Evolutionary conservation across 169 alveolate species (phyloP), one percentile per base, ranked within the genome.

Genomic region (Cryptosporidium xiaoi): DNA sequence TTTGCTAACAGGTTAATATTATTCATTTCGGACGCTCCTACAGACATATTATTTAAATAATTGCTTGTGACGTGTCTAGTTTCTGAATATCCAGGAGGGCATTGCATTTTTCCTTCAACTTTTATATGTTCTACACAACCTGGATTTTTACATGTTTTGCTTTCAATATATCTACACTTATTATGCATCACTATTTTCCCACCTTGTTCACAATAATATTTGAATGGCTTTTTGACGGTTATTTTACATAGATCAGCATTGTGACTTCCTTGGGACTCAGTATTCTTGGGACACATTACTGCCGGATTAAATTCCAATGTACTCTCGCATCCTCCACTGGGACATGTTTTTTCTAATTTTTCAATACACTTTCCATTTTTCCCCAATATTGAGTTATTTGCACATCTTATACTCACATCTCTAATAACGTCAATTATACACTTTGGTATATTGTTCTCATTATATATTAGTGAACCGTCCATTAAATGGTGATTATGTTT

Each of bases 71-170:
- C 40, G 27, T 18, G 18, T 48, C 34, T 77, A 16, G 48, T 50
- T 27, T 77, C 87, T 15, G 87, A 77, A 53, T 77, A 77, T 16
- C 87, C 87, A n/a, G 87, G 87, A 20, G 87, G 87, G 24, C 87
- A 77, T 31, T 77, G 87, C 69, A 60, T 60, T 44, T 27, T 77
- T 44, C 87, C 87, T 29, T 77, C 77, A 36, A 56, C 29, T 3
- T 44, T 48, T 31, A 44, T 48, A 62, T 56, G 51, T 48, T 77
- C 87, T 13, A n/a, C 50, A 62, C 87, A 77, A 29, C 64, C 48
- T 46, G 15, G 31, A 46, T 77, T 68, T 29, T 62, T 77, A 24
- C 87, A 77, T 33, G 40, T 60, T 51, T 77, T 77, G 33, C 64
- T 62, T 12, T 18, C 34, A 31, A 62, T 77, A 27, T 77, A 40